Evolutionary conservation across 2,329 filamentous ascomycete species (phyloP), one percentile per base, ranked within the genome.

Genomic region (Pseudofabraea citricarpa): DNA sequence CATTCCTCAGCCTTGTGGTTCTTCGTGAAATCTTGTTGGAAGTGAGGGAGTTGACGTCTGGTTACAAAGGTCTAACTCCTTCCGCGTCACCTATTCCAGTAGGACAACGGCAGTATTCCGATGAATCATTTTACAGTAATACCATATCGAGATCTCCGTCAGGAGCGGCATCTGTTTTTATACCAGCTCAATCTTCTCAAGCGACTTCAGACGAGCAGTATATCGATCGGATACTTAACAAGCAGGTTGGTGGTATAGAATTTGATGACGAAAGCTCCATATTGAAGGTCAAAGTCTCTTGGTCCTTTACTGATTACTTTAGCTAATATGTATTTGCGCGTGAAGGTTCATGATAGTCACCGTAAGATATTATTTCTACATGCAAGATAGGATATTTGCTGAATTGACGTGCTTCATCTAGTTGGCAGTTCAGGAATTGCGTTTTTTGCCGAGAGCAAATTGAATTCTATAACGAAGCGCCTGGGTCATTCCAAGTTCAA

Each of bases 391-490:
- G 29, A 44, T 21, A 22, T 39, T 36, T 37, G n/a, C n/a, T n/a
- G n/a, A n/a, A 50, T 37, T 22, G 50, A 23, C 16, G 15, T 48
- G 45, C 39, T 36, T 46, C 42, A 42, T 24, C 12, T 44, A 48
- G 47, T 50, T 23, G 45, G 39, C 15, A 50, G 47, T 29, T 50
- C 59, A 6, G 57, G 56, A 26, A 41, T 65, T 9, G 56, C 61
- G 10, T 65, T 65, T 44, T 66, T 65, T 37, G 65, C 64, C 1
- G 58, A 65, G 18, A 55, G 53, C 15, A 56, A 58, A 33, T 56
- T 65, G 7, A 49, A 44, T 3, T 57, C 60, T 3, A 44, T 67
- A 24, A 36, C 37, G 15, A 36, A 41, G 9, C 41, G 38, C 6
- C 45, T 50, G n/a, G 45, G 32, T 55, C 54, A 62, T 37, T 49